These are phyloP conservation scores for Clarireedia hainanense DNA, from an alignment of 2,329 filamentous ascomycete genomes.

Conservation along the genomic window DNA sequence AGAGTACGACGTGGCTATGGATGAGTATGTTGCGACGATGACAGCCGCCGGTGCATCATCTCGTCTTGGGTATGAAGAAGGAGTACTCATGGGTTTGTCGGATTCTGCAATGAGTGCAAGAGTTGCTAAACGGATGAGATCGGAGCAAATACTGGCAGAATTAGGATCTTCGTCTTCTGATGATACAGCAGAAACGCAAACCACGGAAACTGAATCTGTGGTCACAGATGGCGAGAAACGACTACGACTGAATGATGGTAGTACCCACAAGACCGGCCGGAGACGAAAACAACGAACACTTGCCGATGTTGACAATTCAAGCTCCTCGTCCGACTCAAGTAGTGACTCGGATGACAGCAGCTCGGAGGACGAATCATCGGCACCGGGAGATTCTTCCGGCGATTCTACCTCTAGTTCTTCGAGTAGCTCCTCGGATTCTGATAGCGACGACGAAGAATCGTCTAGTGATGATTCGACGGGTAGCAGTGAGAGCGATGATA, in stretches of 20 bases:
- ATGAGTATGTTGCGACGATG: slow-evolving; percentile 26
- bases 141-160: slow-evolving; percentile 49
- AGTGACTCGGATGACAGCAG: slow-evolving; percentile 16
- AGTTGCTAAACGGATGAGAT: slow-evolving; percentile 55
- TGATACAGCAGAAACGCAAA: slow-evolving; percentile 11
- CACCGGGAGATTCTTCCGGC: slow-evolving; percentile 5
- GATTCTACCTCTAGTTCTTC: slow-evolving; percentile 18
- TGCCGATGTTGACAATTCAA: slow-evolving; percentile 19
- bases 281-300: slow-evolving; percentile 38
- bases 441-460: slow-evolving; percentile 6
- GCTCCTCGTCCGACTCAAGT: slow-evolving; percentile 14
- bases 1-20: slow-evolving; percentile 46
- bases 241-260: slow-evolving; percentile 38
- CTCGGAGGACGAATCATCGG: slow-evolving; percentile 16
- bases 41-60: slow-evolving; percentile 14
- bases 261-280: slow-evolving; percentile 37
- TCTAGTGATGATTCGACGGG: slow-evolving; percentile 4
- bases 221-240: slow-evolving; percentile 32
- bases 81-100: slow-evolving; percentile 29
- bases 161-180: slow-evolving; percentile 33
- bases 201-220: slow-evolving; percentile 5
- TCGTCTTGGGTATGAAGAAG: slow-evolving; percentile 27
- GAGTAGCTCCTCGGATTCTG: slow-evolving; percentile 16
- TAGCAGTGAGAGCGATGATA: slow-evolving; percentile 6
- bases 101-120: slow-evolving; percentile 46